These are phyloP conservation scores for Penicillium steckii DNA, from an alignment of 495 filamentous ascomycete genomes.

Conservation along the genomic window DNA sequence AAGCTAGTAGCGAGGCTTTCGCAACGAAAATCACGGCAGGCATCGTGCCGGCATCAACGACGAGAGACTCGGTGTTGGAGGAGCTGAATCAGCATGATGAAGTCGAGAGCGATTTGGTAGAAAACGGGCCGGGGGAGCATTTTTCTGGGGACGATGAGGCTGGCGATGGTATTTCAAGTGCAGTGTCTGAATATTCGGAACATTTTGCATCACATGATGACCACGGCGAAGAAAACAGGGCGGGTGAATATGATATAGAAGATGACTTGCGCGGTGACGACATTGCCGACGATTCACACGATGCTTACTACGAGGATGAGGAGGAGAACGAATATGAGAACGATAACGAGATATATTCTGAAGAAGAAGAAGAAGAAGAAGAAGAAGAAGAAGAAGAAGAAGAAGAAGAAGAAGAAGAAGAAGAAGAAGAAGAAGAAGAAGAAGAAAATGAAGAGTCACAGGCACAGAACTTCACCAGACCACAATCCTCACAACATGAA, in stretches of 20 bases:
- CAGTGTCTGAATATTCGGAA: neutral
- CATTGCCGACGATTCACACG: neutral
- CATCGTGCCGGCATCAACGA: neutral
- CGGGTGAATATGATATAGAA: neutral
- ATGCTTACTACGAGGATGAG: constrained; percentile 9
- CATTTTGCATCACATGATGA: neutral
- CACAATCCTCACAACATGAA: constrained; percentile 23
- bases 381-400: constrained; percentile 26
- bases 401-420: constrained; percentile 8
- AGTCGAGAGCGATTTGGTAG: neutral
- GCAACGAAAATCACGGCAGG: neutral
- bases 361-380: constrained; percentile 15
- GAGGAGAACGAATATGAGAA: neutral
- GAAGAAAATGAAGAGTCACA: no score
- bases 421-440: constrained; percentile 9
- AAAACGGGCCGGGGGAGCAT: neutral
- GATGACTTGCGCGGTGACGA: neutral
- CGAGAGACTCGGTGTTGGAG: neutral
- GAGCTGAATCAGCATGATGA: neutral
- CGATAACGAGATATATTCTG: neutral
- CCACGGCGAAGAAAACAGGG: neutral
- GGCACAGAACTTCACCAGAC: neutral
- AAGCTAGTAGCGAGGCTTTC: neutral
- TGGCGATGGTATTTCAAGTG: neutral
- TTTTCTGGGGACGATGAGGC: neutral